These are phyloP conservation scores for Penicillium coprophilum DNA, from an alignment of 495 filamentous ascomycete species.

Conservation along the genomic window DNA sequence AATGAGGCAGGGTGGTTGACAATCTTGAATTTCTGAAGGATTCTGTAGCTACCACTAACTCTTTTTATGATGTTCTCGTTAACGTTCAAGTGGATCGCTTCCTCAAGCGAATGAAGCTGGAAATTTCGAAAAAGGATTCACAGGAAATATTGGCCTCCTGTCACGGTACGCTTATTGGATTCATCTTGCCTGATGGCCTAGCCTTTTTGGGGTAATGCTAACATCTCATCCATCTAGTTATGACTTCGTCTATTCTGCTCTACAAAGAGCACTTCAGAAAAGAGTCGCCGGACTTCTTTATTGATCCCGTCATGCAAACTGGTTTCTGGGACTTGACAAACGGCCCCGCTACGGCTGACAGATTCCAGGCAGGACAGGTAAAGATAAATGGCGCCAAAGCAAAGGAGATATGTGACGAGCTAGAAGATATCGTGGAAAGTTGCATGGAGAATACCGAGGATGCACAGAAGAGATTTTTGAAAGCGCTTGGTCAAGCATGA, in stretches of 20 bases:
- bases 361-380: neutral
- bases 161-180: neutral
- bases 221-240: neutral
- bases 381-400: neutral
- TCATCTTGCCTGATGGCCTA: neutral
- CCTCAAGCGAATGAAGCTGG: neutral
- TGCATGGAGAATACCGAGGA: neutral
- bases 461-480: neutral
- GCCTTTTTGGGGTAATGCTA: neutral
- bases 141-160: neutral
- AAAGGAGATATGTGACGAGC: neutral
- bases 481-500: neutral
- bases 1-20: neutral
- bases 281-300: neutral
- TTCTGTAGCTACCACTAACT: neutral
- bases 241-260: neutral
- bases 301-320: neutral
- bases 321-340: neutral
- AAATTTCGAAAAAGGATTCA: neutral
- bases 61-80: neutral
- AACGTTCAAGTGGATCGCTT: neutral
- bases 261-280: neutral
- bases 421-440: neutral
- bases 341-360: neutral
- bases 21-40: neutral